A percentile compares a stretch with the other conserved stretches of the same genome.
Conservation (phyloP, 176 grass and related monocot species). For the Raddia guianensis region DNA sequence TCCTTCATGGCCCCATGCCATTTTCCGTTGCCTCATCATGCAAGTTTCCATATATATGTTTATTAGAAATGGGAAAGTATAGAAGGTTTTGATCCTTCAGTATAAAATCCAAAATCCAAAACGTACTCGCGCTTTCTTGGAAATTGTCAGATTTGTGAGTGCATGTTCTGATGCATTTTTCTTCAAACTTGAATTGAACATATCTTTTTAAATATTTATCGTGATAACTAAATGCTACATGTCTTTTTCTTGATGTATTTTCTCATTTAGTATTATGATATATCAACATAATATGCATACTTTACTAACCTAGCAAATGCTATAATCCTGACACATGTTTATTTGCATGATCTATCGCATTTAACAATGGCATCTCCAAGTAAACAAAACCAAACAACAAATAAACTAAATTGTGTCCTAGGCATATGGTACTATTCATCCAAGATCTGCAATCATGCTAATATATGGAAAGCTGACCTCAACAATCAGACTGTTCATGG, state of each 20-base stretch:
- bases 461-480: background rate
- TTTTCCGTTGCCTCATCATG: background rate
- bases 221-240: background rate
- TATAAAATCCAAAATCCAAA: background rate
- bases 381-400: conserved; percentile 3
- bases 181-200: background rate
- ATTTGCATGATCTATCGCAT: background rate
- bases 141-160: background rate
- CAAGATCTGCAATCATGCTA: background rate
- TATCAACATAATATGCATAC: background rate
- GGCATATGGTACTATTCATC: background rate
- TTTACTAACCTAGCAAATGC: background rate
- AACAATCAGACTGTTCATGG: background rate
- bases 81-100: background rate
- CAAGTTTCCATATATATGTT: background rate
- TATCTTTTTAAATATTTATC: background rate
- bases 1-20: background rate
- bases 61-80: background rate
- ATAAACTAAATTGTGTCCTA: background rate
- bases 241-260: conserved; percentile 4
- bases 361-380: background rate
- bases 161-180: background rate
- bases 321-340: background rate
- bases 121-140: background rate
- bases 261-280: background rate